Base-by-base conservation (phyloP, 208 protist genomes). In the Wallacemonas rigidus region DNA sequence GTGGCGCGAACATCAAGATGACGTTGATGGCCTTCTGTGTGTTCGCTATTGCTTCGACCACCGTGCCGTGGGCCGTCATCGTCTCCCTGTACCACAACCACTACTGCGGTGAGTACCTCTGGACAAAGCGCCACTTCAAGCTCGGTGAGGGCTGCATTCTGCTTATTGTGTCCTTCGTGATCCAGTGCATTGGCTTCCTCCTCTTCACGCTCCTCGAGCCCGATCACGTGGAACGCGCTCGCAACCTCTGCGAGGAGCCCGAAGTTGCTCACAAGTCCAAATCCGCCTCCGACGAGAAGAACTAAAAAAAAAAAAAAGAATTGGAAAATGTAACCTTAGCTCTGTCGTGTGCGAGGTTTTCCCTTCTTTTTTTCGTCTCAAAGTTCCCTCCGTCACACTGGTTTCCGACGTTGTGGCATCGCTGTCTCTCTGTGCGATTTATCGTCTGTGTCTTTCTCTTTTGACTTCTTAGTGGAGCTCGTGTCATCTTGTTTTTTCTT, bases 11-110 rank as follows among this genome's bases (percentile, higher is more conserved):
- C 76, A 77, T 79, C 62, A 86, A 89, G 78, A 72, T 64, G n/a
- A 12, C 48, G 35, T 55, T 77, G 15, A 57, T 81, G n/a, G 7
- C 71, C 45, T 45, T 86, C n/a, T 43, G 79, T 11, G 45, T 75
- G 50, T 83, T 93, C 71, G 61, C 82, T 39, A 75, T 88, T 57
- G 85, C 55, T 47, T 68, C 65, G 40, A 86, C 76, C 15, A 68
- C 63, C 12, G 83, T 90, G 48, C 85, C 85, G 12, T 93, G 81
- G 75, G 74, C 85, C 6, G 63, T 84, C 11, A 80, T 88, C n/a
- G 71, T 79, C 0, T 38, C 85, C 45, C 64, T 90, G 53, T 87
- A 93, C 75, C 68, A 86, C 79, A 83, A 71, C 54, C 35, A 65
- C 56, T 93, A 75, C 83, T 93, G 88, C 74, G 83, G 81, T 53